Evolutionary conservation across 495 filamentous ascomycete genomes (phyloP).

Genomic region (Lasiosphaeriaceae sp.): DNA sequence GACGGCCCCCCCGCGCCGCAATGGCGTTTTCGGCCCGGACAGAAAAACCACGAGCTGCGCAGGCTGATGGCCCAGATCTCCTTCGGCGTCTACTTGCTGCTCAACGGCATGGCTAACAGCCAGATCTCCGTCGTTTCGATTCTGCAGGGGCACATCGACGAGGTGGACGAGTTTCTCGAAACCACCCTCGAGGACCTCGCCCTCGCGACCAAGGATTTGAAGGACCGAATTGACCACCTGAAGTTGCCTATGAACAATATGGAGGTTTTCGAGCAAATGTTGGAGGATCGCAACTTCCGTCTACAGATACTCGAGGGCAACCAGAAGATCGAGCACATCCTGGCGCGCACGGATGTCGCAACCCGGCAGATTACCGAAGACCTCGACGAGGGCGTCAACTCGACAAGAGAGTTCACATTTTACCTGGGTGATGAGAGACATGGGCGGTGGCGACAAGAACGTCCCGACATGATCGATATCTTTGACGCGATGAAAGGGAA

Average conservation of each 20-base stretch:
- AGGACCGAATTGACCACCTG: conserved; percentile 69
- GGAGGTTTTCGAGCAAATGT: conserved; percentile 82
- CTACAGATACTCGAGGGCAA: conserved; percentile 79
- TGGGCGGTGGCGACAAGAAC: conserved; percentile 49
- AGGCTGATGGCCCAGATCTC: conserved; percentile 90
- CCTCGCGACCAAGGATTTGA: conserved; percentile 71
- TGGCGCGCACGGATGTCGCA: conserved; percentile 67
- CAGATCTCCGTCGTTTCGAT: conserved; percentile 84
- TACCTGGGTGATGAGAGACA: conserved; percentile 66
- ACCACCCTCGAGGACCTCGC: conserved; percentile 81
- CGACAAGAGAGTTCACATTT: conserved; percentile 68
- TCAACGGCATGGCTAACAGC: conserved; percentile 81
- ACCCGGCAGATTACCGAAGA: conserved; percentile 76
- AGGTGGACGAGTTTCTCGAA: conserved; percentile 86
- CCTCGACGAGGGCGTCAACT: conserved; percentile 69
- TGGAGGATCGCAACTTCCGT: conserved; percentile 78
- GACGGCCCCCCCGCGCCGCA: conserved; percentile 57
- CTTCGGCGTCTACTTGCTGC: conserved; percentile 87
- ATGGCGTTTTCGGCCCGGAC: conserved; percentile 67
- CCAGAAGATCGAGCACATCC: conserved; percentile 84
- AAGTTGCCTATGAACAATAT: conserved; percentile 81
- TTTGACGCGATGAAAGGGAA: conserved; percentile 81
- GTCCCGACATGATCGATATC: conserved; percentile 56
- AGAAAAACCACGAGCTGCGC: conserved; percentile 76
- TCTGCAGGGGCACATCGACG: conserved; percentile 86